Base-by-base conservation (phyloP, 108 stramenopile genomes). In the Conticribra guillardii region DNA sequence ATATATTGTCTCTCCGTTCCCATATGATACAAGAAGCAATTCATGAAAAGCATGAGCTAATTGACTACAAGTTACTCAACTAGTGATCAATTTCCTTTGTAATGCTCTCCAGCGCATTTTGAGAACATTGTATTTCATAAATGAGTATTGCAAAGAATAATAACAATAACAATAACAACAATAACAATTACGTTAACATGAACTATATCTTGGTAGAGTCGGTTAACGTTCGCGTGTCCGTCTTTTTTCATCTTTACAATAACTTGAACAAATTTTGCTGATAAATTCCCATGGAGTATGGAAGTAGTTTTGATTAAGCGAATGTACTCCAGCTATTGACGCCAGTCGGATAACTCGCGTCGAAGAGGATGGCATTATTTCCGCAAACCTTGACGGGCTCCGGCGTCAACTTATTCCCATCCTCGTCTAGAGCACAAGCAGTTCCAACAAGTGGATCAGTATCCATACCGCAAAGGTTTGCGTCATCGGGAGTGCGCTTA, bases 371-470 rank as follows among this genome's bases (percentile, higher is more conserved):
- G 16, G 83, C 96, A 44, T 68, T 75, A 9, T 82, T 89, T 3
- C 94, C 96, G 74, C 96, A 97, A 8, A 92, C 86, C 37, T 71
- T 82, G 48, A 79, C 81, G 1, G 75, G 60, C n/a, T 74, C 50
- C 21, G 84, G 76, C 8, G 50, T 48, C n/a, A 82, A 44, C 17
- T 54, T 58, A 21, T 88, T 79, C 1, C 84, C 84, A 71, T 80
- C 71, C 1, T 87, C 77, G 60, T 93, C 90, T 16, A 78, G 62
- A n/a, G 84, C 84, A 65, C 96, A 97, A 17, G 83, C 84, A n/a
- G 81, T 69, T 15, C 94, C 96, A 60, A 92, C 83, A 27, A 79
- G 49, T 17, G 96, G 96, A 2, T 71, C 63, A 2, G 73, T 65
- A 57, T 97, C 94, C 55, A 83, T 70, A 15, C 74, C 80, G 66